Conservation (phyloP, 805 yeast genomes). For the Blastobotrys terrestris region DNA sequence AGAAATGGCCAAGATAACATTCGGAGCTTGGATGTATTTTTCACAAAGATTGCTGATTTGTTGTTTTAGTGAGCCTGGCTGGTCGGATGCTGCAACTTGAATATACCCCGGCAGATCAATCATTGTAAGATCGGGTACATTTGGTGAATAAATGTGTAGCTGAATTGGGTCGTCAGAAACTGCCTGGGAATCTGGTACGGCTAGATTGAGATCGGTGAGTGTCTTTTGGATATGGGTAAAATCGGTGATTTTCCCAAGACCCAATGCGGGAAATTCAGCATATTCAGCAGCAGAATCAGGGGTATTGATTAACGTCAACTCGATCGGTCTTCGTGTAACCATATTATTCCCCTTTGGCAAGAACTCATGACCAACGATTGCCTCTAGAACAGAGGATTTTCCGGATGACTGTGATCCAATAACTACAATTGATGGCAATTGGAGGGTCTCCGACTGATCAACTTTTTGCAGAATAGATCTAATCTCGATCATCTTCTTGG, state of each 20-base stretch:
- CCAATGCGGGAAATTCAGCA: conserved; percentile 90
- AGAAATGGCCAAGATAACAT: conserved; percentile 89
- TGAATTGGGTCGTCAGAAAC: conserved; percentile 93
- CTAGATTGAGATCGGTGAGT: conserved; percentile 83
- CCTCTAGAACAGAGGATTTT: conserved; percentile 90
- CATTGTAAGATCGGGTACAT: conserved; percentile 84
- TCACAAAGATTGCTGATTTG: conserved; percentile 78
- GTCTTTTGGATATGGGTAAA: conserved; percentile 83
- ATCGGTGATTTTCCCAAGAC: conserved; percentile 75
- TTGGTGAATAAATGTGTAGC: conserved; percentile 81
- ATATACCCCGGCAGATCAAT: conserved; percentile 98
- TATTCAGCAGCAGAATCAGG: conserved; percentile 75
- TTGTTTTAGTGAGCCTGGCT: conserved; percentile 75
- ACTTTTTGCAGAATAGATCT: conserved; percentile 70
- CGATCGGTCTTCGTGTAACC: conserved; percentile 98
- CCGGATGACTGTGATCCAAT: conserved; percentile 98
- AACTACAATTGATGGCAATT: conserved; percentile 91
- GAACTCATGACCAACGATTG: conserved; percentile 97
- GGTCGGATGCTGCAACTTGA: conserved; percentile 94
- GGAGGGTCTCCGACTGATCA: conserved; percentile 69
- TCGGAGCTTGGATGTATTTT: conserved; percentile 82
- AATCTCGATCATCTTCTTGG: conserved; percentile 96
- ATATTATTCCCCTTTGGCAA: conserved; percentile 95
- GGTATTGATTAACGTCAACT: conserved; percentile 82
- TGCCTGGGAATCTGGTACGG: conserved; percentile 81